Conservation (phyloP, 2,329 filamentous ascomycete genomes). For the Trichoderma simmonsii region DNA sequence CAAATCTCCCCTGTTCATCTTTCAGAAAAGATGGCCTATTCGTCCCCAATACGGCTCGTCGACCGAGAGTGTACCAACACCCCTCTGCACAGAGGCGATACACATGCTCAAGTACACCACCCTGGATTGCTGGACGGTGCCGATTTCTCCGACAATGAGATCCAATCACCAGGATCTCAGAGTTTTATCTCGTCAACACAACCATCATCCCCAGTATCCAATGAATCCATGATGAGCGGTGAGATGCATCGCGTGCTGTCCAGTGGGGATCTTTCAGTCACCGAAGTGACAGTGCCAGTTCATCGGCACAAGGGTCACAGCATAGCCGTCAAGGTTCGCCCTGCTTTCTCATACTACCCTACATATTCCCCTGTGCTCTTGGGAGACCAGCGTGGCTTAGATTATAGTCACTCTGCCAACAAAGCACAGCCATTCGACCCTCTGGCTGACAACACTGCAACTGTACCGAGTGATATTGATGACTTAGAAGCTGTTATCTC, state of each 20-base stretch:
- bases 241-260: slow-evolving; percentile 22
- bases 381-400: neutral
- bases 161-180: slow-evolving; percentile 1
- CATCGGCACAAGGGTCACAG: slow-evolving; percentile 24
- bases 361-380: slow-evolving; percentile 11
- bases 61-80: neutral
- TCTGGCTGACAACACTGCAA: neutral
- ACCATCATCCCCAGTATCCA: slow-evolving; percentile 22
- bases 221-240: slow-evolving; percentile 20
- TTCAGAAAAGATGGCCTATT: neutral
- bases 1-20: neutral
- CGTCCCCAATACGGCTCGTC: neutral
- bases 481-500: neutral
- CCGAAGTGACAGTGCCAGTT: slow-evolving; percentile 18
- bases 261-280: slow-evolving; percentile 19
- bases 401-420: slow-evolving; percentile 9
- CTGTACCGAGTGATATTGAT: neutral
- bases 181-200: slow-evolving; percentile 8
- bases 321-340: slow-evolving; percentile 27
- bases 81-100: neutral
- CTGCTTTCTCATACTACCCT: slow-evolving; percentile 23
- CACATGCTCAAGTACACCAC: slow-evolving; percentile 19
- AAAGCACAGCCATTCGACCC: slow-evolving; percentile 24
- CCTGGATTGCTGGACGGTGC: slow-evolving; percentile 22
- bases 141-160: slow-evolving; percentile 23